Conservation (phyloP, 306 rosid species). For the Ammopiptanthus mongolicus region DNA sequence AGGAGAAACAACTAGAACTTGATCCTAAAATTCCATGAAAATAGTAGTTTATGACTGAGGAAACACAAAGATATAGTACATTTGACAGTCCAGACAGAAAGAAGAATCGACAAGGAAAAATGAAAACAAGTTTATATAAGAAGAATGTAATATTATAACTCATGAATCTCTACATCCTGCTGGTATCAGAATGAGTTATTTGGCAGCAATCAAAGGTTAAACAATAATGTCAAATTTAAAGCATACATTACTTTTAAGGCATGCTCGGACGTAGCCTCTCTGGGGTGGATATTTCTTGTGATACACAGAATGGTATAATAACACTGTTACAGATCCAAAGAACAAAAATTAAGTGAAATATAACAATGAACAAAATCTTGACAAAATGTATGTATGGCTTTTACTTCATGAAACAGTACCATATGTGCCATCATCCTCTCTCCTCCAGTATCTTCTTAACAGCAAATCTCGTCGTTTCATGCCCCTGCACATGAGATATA, state of each 20-base stretch:
- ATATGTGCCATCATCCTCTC: conserved; percentile 95
- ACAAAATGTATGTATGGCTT: neutral
- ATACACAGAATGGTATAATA: conserved; percentile 69
- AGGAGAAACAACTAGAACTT: neutral
- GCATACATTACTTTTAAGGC: conserved; percentile 89
- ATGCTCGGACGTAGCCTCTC: conserved; percentile 79
- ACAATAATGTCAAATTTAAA: conserved; percentile 25
- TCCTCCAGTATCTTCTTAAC: conserved; percentile 84
- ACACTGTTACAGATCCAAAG: conserved; percentile 48
- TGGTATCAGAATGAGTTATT: neutral
- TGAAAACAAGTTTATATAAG: neutral
- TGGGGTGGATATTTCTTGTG: conserved; percentile 66
- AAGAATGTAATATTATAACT: neutral
- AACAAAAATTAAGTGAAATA: conserved; percentile 13
- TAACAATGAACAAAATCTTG: conserved; percentile 5
- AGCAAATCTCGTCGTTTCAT: conserved; percentile 78
- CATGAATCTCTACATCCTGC: neutral
- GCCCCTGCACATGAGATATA: conserved; percentile 55
- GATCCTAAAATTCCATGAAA: neutral
- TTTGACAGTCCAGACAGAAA: neutral
- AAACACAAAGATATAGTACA: neutral
- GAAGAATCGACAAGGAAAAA: neutral
- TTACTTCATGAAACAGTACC: conserved; percentile 37
- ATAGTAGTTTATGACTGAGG: neutral
- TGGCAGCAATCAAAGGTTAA: neutral